Base-by-base conservation (phyloP, 352 stramenopile species). In the Globisporangium megalacanthum region DNA sequence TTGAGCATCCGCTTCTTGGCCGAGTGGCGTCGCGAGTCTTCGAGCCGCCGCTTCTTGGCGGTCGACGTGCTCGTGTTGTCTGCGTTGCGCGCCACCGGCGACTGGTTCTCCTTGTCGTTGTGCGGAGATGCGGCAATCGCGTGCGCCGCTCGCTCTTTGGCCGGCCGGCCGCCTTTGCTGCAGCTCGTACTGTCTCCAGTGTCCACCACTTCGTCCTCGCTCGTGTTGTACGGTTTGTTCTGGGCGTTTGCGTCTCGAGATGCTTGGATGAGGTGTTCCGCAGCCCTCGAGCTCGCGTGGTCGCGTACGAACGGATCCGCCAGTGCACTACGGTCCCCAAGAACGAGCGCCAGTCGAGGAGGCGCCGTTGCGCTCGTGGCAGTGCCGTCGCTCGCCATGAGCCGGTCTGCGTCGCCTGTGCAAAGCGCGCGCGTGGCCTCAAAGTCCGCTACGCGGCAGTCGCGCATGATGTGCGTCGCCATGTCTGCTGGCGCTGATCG, bases 101-200 rank as follows among this genome's bases (percentile, higher is more conserved):
- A 36, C 29, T 49, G 35, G 29, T 63, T 58, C 39, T 63, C 50
- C 17, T 63, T 63, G 57, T 54, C 57, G 2, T 44, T 42, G 11
- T 50, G 6, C 13, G 13, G 2, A 7, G 17, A 14, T 8, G 25
- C 36, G 4, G n/a, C 41, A 33, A 39, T 9, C 35, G 39, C 6
- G 11, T 20, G 22, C 14, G 10, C 17, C 35, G 29, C 52, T 33
- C 37, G 22, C 7, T 13, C 7, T 39, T 39, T 39, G 7, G 6
- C 35, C 35, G 10, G 35, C 35, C 7, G 1, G 3, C 6, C 35
- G 2, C 35, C 35, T 8, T 39, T 39, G 35, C 10, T 39, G 35
- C 35, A 39, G 35, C 35, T 39, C 0, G 8, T 10, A 33, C 20
- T 14, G 36, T 37, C 35, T 39, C 35, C 1, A 20, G 20, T 20